Conservation (phyloP, 257 asterid genomes). For the Schizonepeta tenuifolia region DNA sequence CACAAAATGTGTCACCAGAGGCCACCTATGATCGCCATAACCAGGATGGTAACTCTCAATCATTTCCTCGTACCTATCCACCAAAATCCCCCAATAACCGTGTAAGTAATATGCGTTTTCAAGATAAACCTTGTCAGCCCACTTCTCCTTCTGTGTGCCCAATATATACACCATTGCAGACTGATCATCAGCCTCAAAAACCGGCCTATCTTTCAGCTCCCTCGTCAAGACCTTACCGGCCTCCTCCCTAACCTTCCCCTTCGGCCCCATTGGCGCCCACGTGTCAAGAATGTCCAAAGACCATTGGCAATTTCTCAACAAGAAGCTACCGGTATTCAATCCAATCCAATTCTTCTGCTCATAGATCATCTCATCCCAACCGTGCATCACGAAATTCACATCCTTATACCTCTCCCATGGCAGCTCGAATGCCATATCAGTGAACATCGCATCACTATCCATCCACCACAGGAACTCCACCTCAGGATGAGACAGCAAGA, state of each 20-base stretch:
- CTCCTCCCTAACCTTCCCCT: slow-evolving; percentile 50
- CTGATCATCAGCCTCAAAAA: slow-evolving; percentile 63
- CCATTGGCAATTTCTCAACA: slow-evolving; percentile 61
- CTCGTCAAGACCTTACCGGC: slow-evolving; percentile 50
- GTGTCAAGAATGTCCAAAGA: slow-evolving; percentile 55
- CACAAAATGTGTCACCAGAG: slow-evolving; percentile 63
- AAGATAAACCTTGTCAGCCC: slow-evolving; percentile 60
- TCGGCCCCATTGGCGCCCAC: slow-evolving; percentile 65
- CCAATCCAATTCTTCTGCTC: slow-evolving; percentile 61
- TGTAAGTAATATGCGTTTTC: slow-evolving; percentile 52
- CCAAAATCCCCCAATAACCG: slow-evolving; percentile 69
- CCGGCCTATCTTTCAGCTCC: slow-evolving; percentile 52
- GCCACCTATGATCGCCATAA: slow-evolving; percentile 64
- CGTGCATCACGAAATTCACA: slow-evolving; percentile 54
- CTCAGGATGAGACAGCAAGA: slow-evolving; percentile 54
- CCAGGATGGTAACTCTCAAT: slow-evolving; percentile 61
- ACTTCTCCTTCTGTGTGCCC: slow-evolving; percentile 56
- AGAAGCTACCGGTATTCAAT: slow-evolving; percentile 56
- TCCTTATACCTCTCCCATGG: slow-evolving; percentile 65
- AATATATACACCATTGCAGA: slow-evolving; percentile 62
- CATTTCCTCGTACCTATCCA: slow-evolving; percentile 62
- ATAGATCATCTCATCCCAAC: slow-evolving; percentile 53
- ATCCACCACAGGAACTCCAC: slow-evolving; percentile 68
- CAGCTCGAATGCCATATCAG: slow-evolving; percentile 55
- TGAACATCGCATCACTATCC: slow-evolving; percentile 68